phyloP scores from a whole-genome alignment of 2,329 filamentous ascomycete genomes.

The Exophiala spinifera region DNA sequence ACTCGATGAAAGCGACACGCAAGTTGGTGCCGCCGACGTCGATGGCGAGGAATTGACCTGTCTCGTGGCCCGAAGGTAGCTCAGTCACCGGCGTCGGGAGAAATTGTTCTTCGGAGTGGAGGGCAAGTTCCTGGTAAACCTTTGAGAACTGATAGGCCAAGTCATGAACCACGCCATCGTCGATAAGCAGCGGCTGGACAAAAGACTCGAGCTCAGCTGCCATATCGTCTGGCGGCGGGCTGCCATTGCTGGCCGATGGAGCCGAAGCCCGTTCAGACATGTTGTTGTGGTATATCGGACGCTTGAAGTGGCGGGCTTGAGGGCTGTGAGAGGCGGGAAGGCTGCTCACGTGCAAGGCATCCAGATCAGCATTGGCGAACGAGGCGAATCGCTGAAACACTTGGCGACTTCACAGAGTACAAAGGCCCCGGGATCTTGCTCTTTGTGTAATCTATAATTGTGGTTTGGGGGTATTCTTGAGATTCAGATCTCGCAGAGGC shows the following conservation, averaged over 20 bases:
- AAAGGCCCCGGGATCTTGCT: not conserved
- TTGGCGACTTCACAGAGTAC: not conserved
- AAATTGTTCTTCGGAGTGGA: slow-evolving; percentile 47
- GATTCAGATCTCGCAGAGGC: too few species aligned
- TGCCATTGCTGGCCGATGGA: slow-evolving; percentile 25
- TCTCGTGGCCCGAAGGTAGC: slow-evolving; percentile 51
- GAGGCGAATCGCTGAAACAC: not conserved
- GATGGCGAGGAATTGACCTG: slow-evolving; percentile 54
- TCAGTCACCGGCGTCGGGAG: slow-evolving; percentile 47
- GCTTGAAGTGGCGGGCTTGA: not conserved
- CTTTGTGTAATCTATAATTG: not conserved
- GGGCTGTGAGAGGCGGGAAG: slow-evolving; percentile 3
- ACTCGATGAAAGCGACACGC: slow-evolving; percentile 55
- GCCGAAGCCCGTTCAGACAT: slow-evolving; percentile 29
- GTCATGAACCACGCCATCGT: slow-evolving; percentile 44
- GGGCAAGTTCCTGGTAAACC: slow-evolving; percentile 44
- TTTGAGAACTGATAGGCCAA: slow-evolving; percentile 46
- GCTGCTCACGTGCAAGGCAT: slow-evolving; percentile 21
- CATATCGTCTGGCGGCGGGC: slow-evolving; percentile 29
- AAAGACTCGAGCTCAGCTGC: slow-evolving; percentile 41
- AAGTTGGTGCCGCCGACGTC: slow-evolving; percentile 58
- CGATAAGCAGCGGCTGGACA: slow-evolving; percentile 39
- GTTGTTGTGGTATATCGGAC: not conserved
- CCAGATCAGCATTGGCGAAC: slow-evolving; percentile 15
- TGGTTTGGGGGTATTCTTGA: not conserved